Evolutionary conservation across 2,329 filamentous ascomycete genomes (phyloP), one percentile per base, ranked within the genome.

Genomic region (Dendryphion nanum): DNA sequence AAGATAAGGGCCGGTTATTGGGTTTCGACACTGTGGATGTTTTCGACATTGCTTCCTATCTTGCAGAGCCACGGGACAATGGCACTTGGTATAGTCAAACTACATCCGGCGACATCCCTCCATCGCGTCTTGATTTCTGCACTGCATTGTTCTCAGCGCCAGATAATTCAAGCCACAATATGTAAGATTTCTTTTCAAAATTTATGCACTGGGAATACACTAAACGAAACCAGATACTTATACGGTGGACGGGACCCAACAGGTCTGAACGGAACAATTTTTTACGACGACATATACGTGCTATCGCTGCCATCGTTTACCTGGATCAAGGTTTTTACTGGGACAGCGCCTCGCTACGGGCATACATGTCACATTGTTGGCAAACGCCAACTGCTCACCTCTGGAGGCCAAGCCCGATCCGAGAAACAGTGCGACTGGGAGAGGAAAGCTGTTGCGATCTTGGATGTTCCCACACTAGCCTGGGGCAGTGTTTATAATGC

Each of bases 121-220:
- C 44, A 18, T 49, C 63, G 12, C 66, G 72, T 13, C 63, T 70
- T 12, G 70, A 75, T 37, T 71, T 68, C 40, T 76, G 73, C 45
- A 44, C 69, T 4, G 59, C 68, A 0, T 38, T 64, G 1, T 64
- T 57, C 12, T 63, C 69, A 18, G 65, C 71, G 1, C 58, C 63
- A 3, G 73, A 76, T 38, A 66, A 67, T 31, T 72, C 69, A 2
- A 71, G 66, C 38, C 66, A 73, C 36, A 74, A 75, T 37, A 71
- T 77, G n/a, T n/a, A n/a, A n/a, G n/a, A n/a, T n/a, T n/a, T n/a
- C n/a, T n/a, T n/a, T n/a, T n/a, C n/a, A n/a, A n/a, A n/a, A n/a
- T n/a, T n/a, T n/a, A n/a, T n/a, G n/a, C 23, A 26, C n/a, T n/a
- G 23, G 8, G 23, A n/a, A 26, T 26, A 26, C 8, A n/a, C 23